phyloP scores from a whole-genome alignment of 176 grass and related monocot genomes.

The Urochloa ruziziensis region DNA sequence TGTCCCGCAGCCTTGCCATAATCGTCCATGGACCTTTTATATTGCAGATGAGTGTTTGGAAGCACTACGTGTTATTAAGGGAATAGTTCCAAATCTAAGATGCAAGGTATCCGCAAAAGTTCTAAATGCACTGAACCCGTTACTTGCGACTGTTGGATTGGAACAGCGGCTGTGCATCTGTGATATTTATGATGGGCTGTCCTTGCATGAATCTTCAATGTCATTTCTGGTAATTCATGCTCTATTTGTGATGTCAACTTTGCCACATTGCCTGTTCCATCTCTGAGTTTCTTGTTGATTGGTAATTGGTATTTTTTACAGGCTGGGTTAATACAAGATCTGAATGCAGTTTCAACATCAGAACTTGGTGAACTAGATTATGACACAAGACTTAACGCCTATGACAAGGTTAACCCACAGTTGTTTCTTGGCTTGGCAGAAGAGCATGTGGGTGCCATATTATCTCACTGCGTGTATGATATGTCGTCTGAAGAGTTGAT shows the following conservation, averaged over 20 bases:
- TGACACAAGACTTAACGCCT: constrained; percentile 65
- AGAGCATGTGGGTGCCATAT: constrained; percentile 66
- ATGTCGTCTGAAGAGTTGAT: constrained; percentile 90
- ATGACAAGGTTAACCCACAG: constrained; percentile 50
- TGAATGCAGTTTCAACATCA: constrained; percentile 86
- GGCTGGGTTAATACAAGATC: constrained; percentile 67
- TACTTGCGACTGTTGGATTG: constrained; percentile 65
- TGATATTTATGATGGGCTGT: constrained; percentile 63
- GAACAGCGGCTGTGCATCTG: constrained; percentile 78
- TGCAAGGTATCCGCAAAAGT: constrained; percentile 54
- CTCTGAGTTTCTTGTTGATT: constrained; percentile 10
- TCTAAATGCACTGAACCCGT: constrained; percentile 69
- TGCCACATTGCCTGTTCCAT: constrained; percentile 10
- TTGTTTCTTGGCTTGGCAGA: constrained; percentile 65
- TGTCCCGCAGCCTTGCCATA: constrained; percentile 4
- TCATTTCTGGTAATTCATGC: constrained; percentile 60
- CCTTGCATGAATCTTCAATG: constrained; percentile 64
- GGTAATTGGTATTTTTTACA: constrained; percentile 31
- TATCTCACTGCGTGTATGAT: constrained; percentile 89
- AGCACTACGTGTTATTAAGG: constrained; percentile 66
- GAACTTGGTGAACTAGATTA: constrained; percentile 87
- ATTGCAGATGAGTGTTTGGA: constrained; percentile 74
- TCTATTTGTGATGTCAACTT: background rate
- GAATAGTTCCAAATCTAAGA: constrained; percentile 63
- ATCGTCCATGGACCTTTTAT: constrained; percentile 7